These are phyloP conservation scores for Rosa lucieae DNA, from an alignment of 306 rosid species.

Conservation along the genomic window DNA sequence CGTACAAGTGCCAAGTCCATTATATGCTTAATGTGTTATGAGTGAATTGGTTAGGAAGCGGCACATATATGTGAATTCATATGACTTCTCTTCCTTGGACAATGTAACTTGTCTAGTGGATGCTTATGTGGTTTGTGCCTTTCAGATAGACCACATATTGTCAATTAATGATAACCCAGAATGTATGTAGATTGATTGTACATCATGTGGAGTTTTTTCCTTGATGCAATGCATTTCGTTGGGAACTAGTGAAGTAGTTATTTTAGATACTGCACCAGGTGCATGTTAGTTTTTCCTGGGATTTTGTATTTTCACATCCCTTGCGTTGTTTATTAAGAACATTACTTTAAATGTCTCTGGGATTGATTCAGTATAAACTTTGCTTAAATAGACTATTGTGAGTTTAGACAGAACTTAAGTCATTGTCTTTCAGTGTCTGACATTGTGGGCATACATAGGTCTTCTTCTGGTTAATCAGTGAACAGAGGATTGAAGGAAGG, in stretches of 20 bases:
- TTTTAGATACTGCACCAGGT: not conserved
- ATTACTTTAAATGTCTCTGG: slow-evolving; percentile 14
- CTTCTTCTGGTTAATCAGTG: not conserved
- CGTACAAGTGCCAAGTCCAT: not conserved
- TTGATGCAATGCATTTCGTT: not conserved
- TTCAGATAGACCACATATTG: not conserved
- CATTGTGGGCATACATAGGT: not conserved
- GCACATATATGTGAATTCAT: slow-evolving; percentile 12
- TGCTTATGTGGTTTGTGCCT: slow-evolving; percentile 14
- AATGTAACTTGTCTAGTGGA: slow-evolving; percentile 14
- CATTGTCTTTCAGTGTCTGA: slow-evolving; percentile 4
- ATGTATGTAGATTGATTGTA: not conserved
- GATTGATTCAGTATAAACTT: slow-evolving; percentile 11
- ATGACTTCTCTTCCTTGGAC: slow-evolving; percentile 14
- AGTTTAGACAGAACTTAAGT: slow-evolving; percentile 19
- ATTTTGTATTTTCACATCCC: not conserved
- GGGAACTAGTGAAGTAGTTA: not conserved
- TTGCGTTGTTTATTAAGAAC: not conserved
- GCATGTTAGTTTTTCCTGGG: not conserved
- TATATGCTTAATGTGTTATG: not conserved
- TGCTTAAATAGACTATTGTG: slow-evolving; percentile 9
- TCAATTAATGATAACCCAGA: not conserved
- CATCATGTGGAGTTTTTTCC: not conserved
- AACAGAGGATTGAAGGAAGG: not conserved
- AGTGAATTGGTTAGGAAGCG: slow-evolving; percentile 10